phyloP scores from a whole-genome alignment of 2,329 filamentous ascomycete species.

The Scedosporium aurantiacum region DNA sequence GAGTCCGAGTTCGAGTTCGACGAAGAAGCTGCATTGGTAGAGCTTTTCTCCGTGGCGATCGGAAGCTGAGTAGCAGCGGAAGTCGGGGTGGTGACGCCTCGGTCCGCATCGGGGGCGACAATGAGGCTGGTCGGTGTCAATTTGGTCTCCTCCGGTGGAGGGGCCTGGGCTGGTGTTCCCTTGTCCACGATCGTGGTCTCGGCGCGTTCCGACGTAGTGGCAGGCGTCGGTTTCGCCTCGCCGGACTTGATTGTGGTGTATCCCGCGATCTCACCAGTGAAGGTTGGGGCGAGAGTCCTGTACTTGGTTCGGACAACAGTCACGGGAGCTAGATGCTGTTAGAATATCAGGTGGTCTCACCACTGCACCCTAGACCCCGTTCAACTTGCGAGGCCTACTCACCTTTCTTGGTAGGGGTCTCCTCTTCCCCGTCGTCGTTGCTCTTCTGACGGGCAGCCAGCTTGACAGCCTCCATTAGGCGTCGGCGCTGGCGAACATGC shows the following conservation, averaged over 20 bases:
- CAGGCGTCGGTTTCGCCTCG: not conserved
- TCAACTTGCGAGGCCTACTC: not conserved
- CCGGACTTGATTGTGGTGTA: conserved; percentile 7
- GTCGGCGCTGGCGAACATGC: not conserved
- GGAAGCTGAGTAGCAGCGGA: conserved; percentile 8
- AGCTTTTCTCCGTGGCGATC: conserved; percentile 10
- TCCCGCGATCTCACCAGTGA: not conserved
- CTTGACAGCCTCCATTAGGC: not conserved
- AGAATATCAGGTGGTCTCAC: not conserved
- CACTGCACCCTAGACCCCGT: not conserved
- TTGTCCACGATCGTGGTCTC: conserved; percentile 8
- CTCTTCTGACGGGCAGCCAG: not conserved
- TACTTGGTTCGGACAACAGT: conserved; percentile 5
- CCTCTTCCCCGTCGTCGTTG: not conserved
- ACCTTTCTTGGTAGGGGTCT: conserved; percentile 1
- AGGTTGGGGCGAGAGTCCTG: not conserved
- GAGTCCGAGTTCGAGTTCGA: not conserved
- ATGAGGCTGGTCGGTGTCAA: conserved; percentile 5
- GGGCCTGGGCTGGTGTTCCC: conserved; percentile 13
- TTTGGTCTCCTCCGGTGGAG: not conserved
- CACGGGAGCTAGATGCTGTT: not conserved
- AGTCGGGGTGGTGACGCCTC: conserved; percentile 12
- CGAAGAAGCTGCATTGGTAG: conserved; percentile 7
- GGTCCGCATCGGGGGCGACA: conserved; percentile 11
- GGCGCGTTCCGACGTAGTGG: not conserved